phyloP scores from a whole-genome alignment of 371 early-diverging fungal genomes.

The Nosema muscidifuracis region DNA sequence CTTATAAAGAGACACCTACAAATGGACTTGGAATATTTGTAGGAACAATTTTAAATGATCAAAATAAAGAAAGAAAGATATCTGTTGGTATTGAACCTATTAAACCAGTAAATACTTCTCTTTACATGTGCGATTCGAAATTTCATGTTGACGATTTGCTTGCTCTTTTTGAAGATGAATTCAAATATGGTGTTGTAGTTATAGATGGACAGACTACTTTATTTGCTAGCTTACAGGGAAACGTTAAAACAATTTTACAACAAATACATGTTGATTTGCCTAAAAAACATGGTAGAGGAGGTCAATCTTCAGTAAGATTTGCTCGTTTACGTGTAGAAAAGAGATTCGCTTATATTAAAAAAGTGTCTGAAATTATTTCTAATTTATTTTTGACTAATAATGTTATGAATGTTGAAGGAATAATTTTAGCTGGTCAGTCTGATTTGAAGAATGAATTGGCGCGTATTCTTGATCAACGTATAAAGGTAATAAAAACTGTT shows the following conservation, averaged over 20 bases:
- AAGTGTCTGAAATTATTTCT: slow-evolving; percentile 87
- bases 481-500: slow-evolving; percentile 81
- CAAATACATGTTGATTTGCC: slow-evolving; percentile 89
- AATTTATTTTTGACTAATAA: slow-evolving; percentile 81
- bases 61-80: slow-evolving; percentile 93
- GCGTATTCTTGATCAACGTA: slow-evolving; percentile 80
- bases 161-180: slow-evolving; percentile 84
- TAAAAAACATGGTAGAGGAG: slow-evolving; percentile 99
- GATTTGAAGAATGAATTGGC: slow-evolving; percentile 93
- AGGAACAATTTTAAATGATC: slow-evolving; percentile 90
- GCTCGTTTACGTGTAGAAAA: slow-evolving; percentile 95
- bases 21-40: slow-evolving; percentile 83
- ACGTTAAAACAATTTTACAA: slow-evolving; percentile 86
- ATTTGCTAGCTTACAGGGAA: slow-evolving; percentile 91
- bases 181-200: slow-evolving; percentile 94
- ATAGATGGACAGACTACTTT: slow-evolving; percentile 97
- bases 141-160: slow-evolving; percentile 88
- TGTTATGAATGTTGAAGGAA: slow-evolving; percentile 80
- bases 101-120: slow-evolving; percentile 96
- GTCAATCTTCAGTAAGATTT: slow-evolving; percentile 98
- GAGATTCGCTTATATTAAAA: slow-evolving; percentile 94
- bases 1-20: slow-evolving; percentile 78
- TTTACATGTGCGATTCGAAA: slow-evolving; percentile 98
- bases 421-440: slow-evolving; percentile 90
- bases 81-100: slow-evolving; percentile 96